These are phyloP conservation scores for Hypoxylon sp. DNA, from an alignment of 2,329 filamentous ascomycete genomes.

Conservation along the genomic window DNA sequence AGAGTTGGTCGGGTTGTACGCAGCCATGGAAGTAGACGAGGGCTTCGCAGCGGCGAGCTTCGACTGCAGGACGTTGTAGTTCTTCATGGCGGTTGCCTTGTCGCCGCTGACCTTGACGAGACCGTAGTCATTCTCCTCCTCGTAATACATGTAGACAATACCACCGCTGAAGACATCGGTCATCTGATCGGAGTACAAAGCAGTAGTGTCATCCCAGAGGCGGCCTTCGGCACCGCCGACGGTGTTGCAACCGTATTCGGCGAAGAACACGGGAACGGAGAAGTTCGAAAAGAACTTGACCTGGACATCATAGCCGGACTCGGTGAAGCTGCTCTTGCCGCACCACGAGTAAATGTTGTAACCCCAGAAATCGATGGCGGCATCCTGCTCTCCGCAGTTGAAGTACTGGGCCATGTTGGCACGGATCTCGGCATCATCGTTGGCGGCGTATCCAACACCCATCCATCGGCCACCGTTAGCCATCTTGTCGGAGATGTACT, in stretches of 20 bases:
- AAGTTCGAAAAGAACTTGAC: constrained; percentile 78
- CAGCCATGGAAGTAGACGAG: constrained; percentile 66
- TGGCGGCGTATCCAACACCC: constrained; percentile 82
- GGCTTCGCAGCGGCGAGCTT: constrained; percentile 72
- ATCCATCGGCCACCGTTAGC: constrained; percentile 70
- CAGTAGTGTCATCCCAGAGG: constrained; percentile 75
- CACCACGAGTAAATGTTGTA: constrained; percentile 94
- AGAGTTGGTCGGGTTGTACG: constrained; percentile 74
- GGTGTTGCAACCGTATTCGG: constrained; percentile 84
- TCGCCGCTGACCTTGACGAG: constrained; percentile 67
- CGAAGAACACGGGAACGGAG: constrained; percentile 83
- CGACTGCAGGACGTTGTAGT: constrained; percentile 72
- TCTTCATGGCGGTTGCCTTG: constrained; percentile 66
- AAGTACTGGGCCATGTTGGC: constrained; percentile 78
- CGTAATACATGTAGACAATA: constrained; percentile 88
- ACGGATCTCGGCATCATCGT: constrained; percentile 80
- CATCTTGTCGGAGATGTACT: constrained; percentile 76
- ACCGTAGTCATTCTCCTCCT: constrained; percentile 79
- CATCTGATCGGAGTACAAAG: constrained; percentile 77
- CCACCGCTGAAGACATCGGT: constrained; percentile 79
- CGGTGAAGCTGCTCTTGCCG: constrained; percentile 71
- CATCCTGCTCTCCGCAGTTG: constrained; percentile 72
- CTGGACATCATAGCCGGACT: constrained; percentile 76
- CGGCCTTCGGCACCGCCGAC: constrained; percentile 64
- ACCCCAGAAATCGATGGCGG: constrained; percentile 83